Evolutionary conservation across 1,284 basidiomycete genomes (phyloP).

Genomic region (Irpex sp.): DNA sequence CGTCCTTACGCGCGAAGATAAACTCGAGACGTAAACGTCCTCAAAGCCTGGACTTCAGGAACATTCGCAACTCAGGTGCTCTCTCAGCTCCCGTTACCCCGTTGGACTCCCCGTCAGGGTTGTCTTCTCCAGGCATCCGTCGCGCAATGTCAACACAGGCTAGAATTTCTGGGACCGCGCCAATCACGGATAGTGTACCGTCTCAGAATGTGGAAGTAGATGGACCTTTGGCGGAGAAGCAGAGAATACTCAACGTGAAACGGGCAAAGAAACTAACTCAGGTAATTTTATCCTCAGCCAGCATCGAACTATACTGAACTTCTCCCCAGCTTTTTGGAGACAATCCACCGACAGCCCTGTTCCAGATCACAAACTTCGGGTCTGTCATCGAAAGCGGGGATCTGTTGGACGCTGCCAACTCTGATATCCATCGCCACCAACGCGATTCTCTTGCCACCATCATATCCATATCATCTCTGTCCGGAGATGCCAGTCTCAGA

Average conservation of each 20-base stretch:
- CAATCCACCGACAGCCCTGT: constrained; percentile 34
- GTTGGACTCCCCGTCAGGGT: not conserved
- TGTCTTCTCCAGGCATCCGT: constrained; percentile 3
- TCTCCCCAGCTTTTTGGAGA: constrained; percentile 42
- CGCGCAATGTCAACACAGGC: not conserved
- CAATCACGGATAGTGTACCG: not conserved
- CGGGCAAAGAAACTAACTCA: constrained; percentile 47
- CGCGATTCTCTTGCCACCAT: constrained; percentile 28
- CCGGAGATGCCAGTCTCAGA: constrained; percentile 8
- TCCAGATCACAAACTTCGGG: constrained; percentile 26
- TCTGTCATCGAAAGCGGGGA: constrained; percentile 12
- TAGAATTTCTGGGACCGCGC: not conserved
- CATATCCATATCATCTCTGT: constrained; percentile 24
- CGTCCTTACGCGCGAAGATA: constrained; percentile 17
- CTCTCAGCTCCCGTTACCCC: not conserved
- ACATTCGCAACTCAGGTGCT: constrained; percentile 5
- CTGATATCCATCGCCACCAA: constrained; percentile 13
- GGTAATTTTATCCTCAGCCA: constrained; percentile 26
- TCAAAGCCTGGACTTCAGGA: constrained; percentile 10
- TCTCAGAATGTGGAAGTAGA: not conserved
- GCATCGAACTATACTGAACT: constrained; percentile 4
- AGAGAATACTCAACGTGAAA: constrained; percentile 36
- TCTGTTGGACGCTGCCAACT: constrained; percentile 10
- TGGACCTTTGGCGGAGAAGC: constrained; percentile 27
- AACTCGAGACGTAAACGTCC: constrained; percentile 1